Conservation (phyloP, 148 eudicot genomes). For the Fagopyrum homotropicum region DNA sequence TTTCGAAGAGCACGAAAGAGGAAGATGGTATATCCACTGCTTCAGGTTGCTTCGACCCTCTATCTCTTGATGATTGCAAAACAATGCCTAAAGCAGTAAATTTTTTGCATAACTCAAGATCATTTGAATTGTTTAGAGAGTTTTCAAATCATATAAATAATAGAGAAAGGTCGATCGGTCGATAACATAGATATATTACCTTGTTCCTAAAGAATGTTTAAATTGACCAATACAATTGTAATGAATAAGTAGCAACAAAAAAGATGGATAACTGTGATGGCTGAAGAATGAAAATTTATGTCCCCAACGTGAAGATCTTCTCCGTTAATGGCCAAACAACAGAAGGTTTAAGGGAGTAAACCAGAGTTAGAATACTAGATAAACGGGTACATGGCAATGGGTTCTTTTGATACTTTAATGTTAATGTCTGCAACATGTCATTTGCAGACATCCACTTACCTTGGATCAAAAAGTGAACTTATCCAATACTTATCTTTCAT, state of each 20-base stretch:
- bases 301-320: background rate
- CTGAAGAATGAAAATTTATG: background rate
- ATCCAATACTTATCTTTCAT: background rate
- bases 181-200: background rate
- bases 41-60: constrained; percentile 31
- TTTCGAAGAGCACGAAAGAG: constrained; percentile 43
- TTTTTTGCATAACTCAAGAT: background rate
- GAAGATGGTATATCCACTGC: constrained; percentile 44
- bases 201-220: background rate
- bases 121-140: background rate
- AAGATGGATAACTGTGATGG: too few species aligned
- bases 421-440: background rate
- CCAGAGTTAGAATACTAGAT: background rate
- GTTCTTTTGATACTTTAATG: background rate
- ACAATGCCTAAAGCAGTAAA: background rate
- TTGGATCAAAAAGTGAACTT: background rate
- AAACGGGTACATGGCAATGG: background rate
- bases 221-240: too few species aligned
- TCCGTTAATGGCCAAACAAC: background rate
- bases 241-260: background rate
- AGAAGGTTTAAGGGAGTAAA: background rate
- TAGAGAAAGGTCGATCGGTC: background rate
- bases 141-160: background rate
- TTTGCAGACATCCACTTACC: background rate
- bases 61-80: background rate